A percentile compares a stretch with the other conserved stretches of the same genome.
Evolutionary conservation across 768 basidiomycete genomes (phyloP).

Genomic region (Clavaria fumosa): DNA sequence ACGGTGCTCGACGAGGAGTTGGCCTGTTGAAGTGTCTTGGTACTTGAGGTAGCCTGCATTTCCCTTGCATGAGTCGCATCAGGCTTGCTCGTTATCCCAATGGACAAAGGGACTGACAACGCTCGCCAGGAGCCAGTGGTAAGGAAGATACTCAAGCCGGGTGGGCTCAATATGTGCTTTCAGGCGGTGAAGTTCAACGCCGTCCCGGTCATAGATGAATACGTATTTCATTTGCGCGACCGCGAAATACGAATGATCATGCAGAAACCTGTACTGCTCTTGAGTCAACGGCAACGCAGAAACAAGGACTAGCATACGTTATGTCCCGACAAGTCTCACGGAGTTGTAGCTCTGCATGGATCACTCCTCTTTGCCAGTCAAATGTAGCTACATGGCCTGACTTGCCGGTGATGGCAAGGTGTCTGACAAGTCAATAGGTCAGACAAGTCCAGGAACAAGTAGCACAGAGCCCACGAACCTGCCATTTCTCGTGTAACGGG

Average conservation of each 20-base stretch:
- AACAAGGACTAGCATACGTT: slow-evolving; percentile 34
- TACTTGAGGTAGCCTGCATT: slow-evolving; percentile 89
- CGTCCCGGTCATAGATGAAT: slow-evolving; percentile 89
- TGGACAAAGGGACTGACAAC: slow-evolving; percentile 36
- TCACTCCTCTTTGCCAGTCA: slow-evolving; percentile 77
- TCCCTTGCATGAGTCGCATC: slow-evolving; percentile 30
- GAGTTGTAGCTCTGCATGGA: slow-evolving; percentile 80
- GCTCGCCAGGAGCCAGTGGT: slow-evolving; percentile 85
- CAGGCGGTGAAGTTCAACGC: slow-evolving; percentile 81
- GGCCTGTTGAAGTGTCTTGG: slow-evolving; percentile 91
- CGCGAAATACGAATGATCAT: slow-evolving; percentile 85
- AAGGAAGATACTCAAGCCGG: slow-evolving; percentile 81
- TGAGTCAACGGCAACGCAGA: not conserved
- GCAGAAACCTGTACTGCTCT: slow-evolving; percentile 48
- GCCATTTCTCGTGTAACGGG: slow-evolving; percentile 84
- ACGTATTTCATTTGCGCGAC: slow-evolving; percentile 94
- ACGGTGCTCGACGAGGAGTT: slow-evolving; percentile 71
- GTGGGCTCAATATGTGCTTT: slow-evolving; percentile 81
- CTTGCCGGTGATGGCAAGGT: slow-evolving; percentile 73
- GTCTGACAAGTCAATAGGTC: slow-evolving; percentile 26
- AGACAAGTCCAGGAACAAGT: no score
- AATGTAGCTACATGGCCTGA: slow-evolving; percentile 85
- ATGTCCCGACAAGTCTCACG: slow-evolving; percentile 87
- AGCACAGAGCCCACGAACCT: slow-evolving; percentile 44
- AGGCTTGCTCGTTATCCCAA: not conserved